Conservation (phyloP, 352 stramenopile genomes). For the Globisporangium spinosum region DNA sequence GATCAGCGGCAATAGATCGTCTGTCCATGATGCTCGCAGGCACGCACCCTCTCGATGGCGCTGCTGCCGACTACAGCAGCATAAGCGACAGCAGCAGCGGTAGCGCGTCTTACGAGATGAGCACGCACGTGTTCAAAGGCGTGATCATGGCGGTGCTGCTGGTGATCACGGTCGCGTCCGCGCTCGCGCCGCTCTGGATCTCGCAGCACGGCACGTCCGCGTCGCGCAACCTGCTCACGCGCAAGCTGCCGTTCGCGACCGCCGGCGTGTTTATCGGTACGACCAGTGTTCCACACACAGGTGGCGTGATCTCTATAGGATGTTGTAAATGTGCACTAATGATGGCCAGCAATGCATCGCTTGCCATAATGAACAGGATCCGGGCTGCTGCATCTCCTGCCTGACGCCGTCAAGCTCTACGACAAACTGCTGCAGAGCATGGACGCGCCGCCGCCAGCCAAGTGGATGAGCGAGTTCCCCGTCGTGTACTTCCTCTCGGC, state of each 20-base stretch:
- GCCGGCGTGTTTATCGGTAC: neutral
- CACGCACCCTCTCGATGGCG: no score
- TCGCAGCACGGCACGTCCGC: neutral
- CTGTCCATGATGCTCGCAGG: neutral
- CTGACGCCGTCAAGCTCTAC: neutral
- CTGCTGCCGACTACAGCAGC: neutral
- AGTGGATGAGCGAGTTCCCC: neutral
- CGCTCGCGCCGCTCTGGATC: neutral
- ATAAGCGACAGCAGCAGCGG: neutral
- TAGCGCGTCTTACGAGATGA: neutral
- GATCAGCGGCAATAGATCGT: no score
- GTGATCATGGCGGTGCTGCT: neutral
- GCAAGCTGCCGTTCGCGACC: neutral
- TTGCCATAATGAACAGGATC: neutral
- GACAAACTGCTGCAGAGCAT: neutral
- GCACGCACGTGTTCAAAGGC: neutral
- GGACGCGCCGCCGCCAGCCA: neutral
- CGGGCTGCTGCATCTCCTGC: neutral
- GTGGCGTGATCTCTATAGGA: no score
- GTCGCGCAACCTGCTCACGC: neutral
- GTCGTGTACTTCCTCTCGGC: neutral
- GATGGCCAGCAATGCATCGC: neutral
- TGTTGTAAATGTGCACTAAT: neutral
- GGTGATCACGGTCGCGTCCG: neutral
- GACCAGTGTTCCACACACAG: neutral